Conservation (phyloP, 2,329 filamentous ascomycete species). For the Cyphellophora attinorum region DNA sequence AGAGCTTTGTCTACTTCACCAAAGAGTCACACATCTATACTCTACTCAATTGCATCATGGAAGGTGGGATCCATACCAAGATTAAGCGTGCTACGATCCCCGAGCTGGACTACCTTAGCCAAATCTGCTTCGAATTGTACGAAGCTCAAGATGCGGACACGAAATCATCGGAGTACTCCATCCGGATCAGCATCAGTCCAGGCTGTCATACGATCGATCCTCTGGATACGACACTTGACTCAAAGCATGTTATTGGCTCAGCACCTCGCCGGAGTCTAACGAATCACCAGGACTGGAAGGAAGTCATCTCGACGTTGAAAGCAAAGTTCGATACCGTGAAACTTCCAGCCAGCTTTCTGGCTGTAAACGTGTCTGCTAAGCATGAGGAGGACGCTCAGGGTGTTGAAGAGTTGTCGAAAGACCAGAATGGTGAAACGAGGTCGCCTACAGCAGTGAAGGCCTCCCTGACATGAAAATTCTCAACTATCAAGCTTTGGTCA, state of each 20-base stretch:
- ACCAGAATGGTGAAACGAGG: neutral
- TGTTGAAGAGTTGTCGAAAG: slow-evolving; percentile 4
- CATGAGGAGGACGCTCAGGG: slow-evolving; percentile 23
- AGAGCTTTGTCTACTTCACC: slow-evolving; percentile 97
- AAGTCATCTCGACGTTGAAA: slow-evolving; percentile 88
- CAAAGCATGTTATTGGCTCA: slow-evolving; percentile 90
- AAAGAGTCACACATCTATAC: slow-evolving; percentile 99
- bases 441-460: no score
- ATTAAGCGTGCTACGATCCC: slow-evolving; percentile 92
- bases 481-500: no score
- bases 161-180: slow-evolving; percentile 82
- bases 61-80: slow-evolving; percentile 94
- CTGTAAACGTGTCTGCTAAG: slow-evolving; percentile 42
- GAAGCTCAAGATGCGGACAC: slow-evolving; percentile 77
- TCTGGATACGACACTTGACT: slow-evolving; percentile 90
- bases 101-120: slow-evolving; percentile 91
- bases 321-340: slow-evolving; percentile 87
- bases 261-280: slow-evolving; percentile 85
- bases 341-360: slow-evolving; percentile 41
- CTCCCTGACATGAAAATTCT: no score
- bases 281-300: slow-evolving; percentile 87
- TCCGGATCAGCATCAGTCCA: slow-evolving; percentile 89
- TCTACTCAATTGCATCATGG: slow-evolving; percentile 91
- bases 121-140: slow-evolving; percentile 97
- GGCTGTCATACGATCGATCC: slow-evolving; percentile 96